phyloP scores from a whole-genome alignment of 2,329 filamentous ascomycete genomes.

The Ophiostoma piceae region DNA sequence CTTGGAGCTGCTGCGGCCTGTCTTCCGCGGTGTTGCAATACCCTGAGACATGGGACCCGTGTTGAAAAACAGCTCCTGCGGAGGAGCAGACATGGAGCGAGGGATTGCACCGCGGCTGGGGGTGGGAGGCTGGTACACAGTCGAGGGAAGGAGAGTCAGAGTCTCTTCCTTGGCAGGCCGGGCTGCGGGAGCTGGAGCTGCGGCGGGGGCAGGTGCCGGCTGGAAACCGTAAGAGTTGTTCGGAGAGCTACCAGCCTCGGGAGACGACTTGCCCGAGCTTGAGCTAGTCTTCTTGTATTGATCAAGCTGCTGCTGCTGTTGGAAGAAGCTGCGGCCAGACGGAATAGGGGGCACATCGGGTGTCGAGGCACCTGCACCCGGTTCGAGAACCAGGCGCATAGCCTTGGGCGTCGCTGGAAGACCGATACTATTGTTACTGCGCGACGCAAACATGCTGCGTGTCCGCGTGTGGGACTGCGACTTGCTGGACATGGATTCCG shows the following conservation, averaged over 20 bases:
- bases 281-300: background rate
- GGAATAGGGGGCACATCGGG: constrained; percentile 52
- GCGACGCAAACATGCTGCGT: constrained; percentile 46
- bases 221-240: constrained; percentile 26
- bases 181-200: constrained; percentile 27
- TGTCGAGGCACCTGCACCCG: constrained; percentile 41
- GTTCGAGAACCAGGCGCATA: constrained; percentile 73
- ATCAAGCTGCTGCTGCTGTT: background rate
- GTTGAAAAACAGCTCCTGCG: constrained; percentile 39
- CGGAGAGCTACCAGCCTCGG: constrained; percentile 31
- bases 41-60: constrained; percentile 15
- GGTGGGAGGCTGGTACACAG: constrained; percentile 53
- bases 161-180: constrained; percentile 20
- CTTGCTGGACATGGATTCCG: constrained; percentile 36
- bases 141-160: constrained; percentile 52
- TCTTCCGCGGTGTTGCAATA: background rate
- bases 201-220: constrained; percentile 1
- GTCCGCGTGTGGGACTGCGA: constrained; percentile 28
- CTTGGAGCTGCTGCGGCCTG: constrained; percentile 18
- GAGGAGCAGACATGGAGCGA: constrained; percentile 59
- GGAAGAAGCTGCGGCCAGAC: constrained; percentile 36
- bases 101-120: constrained; percentile 43
- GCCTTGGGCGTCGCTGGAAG: constrained; percentile 88
- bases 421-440: constrained; percentile 55
- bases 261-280: constrained; percentile 36